Evolutionary conservation across 331 rosid genomes (phyloP).

Genomic region (Prunus yedoensis): DNA sequence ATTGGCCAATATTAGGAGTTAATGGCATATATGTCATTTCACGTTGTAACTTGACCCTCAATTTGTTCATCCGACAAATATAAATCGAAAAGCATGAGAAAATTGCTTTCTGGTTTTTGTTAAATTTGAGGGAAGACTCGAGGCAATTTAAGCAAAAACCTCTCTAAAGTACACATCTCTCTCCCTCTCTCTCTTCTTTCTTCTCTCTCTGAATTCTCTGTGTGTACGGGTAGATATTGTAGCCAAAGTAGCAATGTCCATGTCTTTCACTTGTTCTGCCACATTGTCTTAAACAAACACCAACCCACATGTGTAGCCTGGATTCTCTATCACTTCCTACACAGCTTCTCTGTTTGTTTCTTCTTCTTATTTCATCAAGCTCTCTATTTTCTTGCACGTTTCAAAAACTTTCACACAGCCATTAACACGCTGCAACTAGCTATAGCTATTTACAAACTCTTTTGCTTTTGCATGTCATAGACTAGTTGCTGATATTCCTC

Average conservation of each 20-base stretch:
- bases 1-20: neutral
- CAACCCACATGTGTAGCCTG: conserved; percentile 36
- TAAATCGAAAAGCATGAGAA: conserved; percentile 10
- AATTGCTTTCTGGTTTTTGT: conserved; percentile 12
- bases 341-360: neutral
- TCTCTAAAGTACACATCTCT: neutral
- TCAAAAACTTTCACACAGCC: conserved; percentile 27
- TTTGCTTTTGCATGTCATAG: conserved; percentile 34
- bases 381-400: conserved; percentile 57
- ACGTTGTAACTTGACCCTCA: conserved; percentile 3
- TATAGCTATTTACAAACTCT: conserved; percentile 22
- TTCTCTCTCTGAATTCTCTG: conserved; percentile 23
- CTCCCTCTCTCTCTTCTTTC: neutral
- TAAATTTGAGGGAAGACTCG: conserved; percentile 5
- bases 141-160: conserved; percentile 23
- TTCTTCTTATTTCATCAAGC: conserved; percentile 12
- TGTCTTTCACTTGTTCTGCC: conserved; percentile 25
- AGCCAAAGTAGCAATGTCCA: conserved; percentile 22
- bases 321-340: conserved; percentile 30
- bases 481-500: conserved; percentile 14
- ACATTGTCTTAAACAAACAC: conserved; percentile 51
- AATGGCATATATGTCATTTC: conserved; percentile 17
- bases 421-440: conserved; percentile 28
- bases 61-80: conserved; percentile 11
- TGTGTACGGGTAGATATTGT: conserved; percentile 16